A percentile compares a stretch with the other conserved stretches of the same genome.
phyloP scores from a whole-genome alignment of 176 grass and related monocot species.

The Dactylis glomerata region DNA sequence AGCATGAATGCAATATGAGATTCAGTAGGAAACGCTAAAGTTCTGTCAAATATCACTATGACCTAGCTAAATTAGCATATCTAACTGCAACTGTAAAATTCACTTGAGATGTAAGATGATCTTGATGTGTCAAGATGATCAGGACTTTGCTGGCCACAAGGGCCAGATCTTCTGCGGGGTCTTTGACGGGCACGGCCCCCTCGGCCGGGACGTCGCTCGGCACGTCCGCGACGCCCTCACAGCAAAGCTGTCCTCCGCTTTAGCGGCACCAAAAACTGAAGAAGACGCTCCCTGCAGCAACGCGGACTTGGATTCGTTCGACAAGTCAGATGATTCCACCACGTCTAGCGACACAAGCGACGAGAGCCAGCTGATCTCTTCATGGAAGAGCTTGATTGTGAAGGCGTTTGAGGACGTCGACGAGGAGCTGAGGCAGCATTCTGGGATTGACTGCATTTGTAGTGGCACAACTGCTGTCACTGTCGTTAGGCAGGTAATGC shows the following conservation, averaged over 20 bases:
- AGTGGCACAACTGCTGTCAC: constrained; percentile 78
- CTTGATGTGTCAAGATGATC: constrained; percentile 33
- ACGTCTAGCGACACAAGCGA: constrained; percentile 19
- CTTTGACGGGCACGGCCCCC: constrained; percentile 76
- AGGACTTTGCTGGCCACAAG: constrained; percentile 71
- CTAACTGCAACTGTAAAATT: background rate
- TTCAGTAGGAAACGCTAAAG: background rate
- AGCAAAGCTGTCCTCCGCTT: constrained; percentile 34
- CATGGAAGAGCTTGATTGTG: constrained; percentile 48
- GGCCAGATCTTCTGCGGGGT: constrained; percentile 64
- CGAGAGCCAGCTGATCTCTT: constrained; percentile 30
- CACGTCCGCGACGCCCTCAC: constrained; percentile 60
- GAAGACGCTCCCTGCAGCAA: constrained; percentile 7
- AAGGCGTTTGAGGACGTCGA: constrained; percentile 74
- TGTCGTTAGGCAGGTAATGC: constrained; percentile 59
- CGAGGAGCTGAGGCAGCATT: constrained; percentile 48
- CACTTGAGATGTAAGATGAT: background rate
- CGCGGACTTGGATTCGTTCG: constrained; percentile 24
- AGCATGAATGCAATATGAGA: background rate
- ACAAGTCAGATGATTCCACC: constrained; percentile 31
- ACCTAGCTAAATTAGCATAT: constrained; percentile 3
- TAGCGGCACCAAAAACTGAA: constrained; percentile 10
- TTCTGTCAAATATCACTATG: background rate
- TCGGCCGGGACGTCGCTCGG: constrained; percentile 62
- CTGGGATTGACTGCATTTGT: constrained; percentile 75